Evolutionary conservation across 331 rosid genomes (phyloP), one percentile per base, ranked within the genome.

Genomic region (Stylosanthes scabra): DNA sequence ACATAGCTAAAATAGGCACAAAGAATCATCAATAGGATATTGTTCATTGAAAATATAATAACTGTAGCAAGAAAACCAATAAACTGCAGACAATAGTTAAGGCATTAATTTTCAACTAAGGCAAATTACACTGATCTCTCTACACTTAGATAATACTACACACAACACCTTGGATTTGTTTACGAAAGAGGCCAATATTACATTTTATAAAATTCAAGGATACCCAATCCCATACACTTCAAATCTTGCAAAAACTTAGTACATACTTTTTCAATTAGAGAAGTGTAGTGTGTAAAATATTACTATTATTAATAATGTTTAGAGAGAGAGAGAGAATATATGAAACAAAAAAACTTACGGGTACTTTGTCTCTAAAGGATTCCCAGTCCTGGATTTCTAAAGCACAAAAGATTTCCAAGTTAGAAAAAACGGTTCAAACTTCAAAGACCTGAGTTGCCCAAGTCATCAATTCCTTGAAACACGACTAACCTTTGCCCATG

Each of bases 401-500:
- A 78, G 75, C 75, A 85, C 1, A 29, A 65, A 37, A 80, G 58
- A 47, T 66, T 55, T 66, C 55, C 5, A 6, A 56, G 63, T 69
- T 42, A 74, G 74, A 73, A 31, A 31, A 31, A 31, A 74, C 14
- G 31, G 28, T 64, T 52, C 7, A 58, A 39, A 3, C 16, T 64
- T 52, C 9, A 58, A 39, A 2, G 31, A 71, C 27, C 28, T 9
- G 15, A 56, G 15, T 1, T 31, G 71, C 39, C 14, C 0, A 47
- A 65, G 15, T 25, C 66, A 6, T n/a, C n/a, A n/a, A n/a, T 51
- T 14, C 51, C 66, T 13, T 31, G 2, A n/a, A 76, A 77, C 14
- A 79, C 85, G 28, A 75, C 85, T 34, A 75, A 94, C 99, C 97
- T 94, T 94, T 39, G 99, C 97, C 99, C 97, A 87, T 45, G 99